Evolutionary conservation across 2,329 filamentous ascomycete species (phyloP).

Genomic region (Aureobasidium sp.): DNA sequence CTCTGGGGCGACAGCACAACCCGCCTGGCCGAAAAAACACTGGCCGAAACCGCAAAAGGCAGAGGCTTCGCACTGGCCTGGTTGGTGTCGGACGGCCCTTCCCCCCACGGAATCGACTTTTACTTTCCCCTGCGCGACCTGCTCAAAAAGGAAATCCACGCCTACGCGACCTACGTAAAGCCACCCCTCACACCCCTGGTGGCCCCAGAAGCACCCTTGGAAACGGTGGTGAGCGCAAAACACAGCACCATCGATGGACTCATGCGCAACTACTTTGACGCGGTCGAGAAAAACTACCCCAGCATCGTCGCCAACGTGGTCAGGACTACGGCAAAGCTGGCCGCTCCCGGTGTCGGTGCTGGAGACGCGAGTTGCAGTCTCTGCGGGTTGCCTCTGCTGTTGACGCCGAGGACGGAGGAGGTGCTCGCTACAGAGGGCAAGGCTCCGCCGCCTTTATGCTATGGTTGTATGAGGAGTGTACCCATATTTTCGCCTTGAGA

Average conservation of each 20-base stretch:
- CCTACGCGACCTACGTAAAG: conserved; percentile 45
- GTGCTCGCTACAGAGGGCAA: conserved; percentile 23
- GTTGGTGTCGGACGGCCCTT: conserved; percentile 67
- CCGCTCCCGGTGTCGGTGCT: conserved; percentile 35
- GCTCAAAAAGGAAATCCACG: conserved; percentile 67
- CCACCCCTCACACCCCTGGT: conserved; percentile 31
- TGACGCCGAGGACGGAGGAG: conserved; percentile 29
- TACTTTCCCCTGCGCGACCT: conserved; percentile 80
- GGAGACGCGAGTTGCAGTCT: conserved; percentile 47
- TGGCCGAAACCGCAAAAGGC: conserved; percentile 85
- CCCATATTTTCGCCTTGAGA: conserved; percentile 16
- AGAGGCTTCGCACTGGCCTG: conserved; percentile 75
- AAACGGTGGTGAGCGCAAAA: conserved; percentile 51
- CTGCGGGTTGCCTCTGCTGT: conserved; percentile 60
- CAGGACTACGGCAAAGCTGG: conserved; percentile 75
- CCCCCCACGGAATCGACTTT: conserved; percentile 49
- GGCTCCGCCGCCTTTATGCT: conserved; percentile 46
- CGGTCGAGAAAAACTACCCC: conserved; percentile 76
- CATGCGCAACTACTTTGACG: conserved; percentile 79
- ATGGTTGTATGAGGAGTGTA: conserved; percentile 61
- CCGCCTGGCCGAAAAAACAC: conserved; percentile 71
- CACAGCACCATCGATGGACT: conserved; percentile 85
- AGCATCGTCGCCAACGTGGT: conserved; percentile 94
- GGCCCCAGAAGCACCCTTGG: conserved; percentile 25
- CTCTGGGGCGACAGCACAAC: conserved; percentile 84